phyloP scores from a whole-genome alignment of 768 basidiomycete genomes.

The Hygrocybe coccinea region DNA sequence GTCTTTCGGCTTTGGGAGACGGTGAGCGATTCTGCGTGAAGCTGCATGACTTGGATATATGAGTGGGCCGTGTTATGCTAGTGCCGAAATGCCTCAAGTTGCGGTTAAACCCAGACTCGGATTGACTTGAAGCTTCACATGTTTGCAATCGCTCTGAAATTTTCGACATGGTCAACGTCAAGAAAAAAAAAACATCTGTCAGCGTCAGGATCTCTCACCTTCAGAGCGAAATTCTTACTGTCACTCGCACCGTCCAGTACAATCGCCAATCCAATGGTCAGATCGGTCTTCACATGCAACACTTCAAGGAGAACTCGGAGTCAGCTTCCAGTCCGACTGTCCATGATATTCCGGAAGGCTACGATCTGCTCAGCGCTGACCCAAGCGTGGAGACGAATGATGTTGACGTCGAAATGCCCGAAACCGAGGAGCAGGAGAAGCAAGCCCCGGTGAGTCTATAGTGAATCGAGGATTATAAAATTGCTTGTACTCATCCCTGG shows the following conservation, averaged over 20 bases:
- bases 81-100: too few relatives aligned
- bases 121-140: too few relatives aligned
- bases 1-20: too few relatives aligned
- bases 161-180: too few relatives aligned
- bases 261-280: background rate
- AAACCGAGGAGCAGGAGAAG: background rate
- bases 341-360: too few relatives aligned
- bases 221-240: background rate
- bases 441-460: background rate
- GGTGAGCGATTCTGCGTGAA: too few relatives aligned
- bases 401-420: background rate
- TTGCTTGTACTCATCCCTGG: background rate
- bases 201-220: background rate
- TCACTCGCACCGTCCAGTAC: background rate
- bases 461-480: background rate
- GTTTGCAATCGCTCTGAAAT: too few relatives aligned
- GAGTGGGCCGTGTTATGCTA: too few relatives aligned
- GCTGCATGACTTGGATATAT: too few relatives aligned
- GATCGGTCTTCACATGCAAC: background rate
- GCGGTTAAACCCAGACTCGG: too few relatives aligned
- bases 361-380: background rate
- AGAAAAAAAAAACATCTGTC: background rate
- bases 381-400: too few relatives aligned
- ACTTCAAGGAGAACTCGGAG: background rate
- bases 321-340: background rate